Percentiles rank a stretch among this genome's conserved stretches.
phyloP scores from a whole-genome alignment of 805 yeast genomes.

The Pichia eremophila region DNA sequence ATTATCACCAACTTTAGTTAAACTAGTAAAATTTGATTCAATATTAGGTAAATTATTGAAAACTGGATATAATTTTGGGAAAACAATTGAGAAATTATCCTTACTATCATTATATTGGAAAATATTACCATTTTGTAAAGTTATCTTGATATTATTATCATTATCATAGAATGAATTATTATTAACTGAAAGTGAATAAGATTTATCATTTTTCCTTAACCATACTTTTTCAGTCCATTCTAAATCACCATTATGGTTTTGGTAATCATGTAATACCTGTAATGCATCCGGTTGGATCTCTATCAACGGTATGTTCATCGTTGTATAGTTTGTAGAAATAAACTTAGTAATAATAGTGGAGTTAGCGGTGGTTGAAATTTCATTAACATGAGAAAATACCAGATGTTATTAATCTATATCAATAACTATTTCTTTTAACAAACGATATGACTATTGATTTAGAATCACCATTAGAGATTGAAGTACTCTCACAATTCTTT shows the following conservation, averaged over 20 bases:
- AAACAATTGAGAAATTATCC: no score
- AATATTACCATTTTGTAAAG: background rate
- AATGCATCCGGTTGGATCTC: constrained; percentile 4
- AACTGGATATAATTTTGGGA: background rate
- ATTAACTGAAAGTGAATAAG: background rate
- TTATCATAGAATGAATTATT: background rate
- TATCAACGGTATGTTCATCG: background rate
- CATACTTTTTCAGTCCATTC: constrained; percentile 1
- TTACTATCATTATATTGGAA: background rate
- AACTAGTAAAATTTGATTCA: background rate
- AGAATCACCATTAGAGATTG: constrained; percentile 6
- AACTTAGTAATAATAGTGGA: no score
- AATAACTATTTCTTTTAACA: no score
- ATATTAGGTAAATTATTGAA: background rate
- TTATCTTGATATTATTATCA: background rate
- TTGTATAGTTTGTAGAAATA: no score
- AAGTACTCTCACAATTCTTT: constrained; percentile 56
- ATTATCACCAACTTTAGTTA: background rate
- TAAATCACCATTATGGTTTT: background rate
- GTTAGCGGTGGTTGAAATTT: no score
- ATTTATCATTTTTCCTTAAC: background rate
- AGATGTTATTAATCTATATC: no score
- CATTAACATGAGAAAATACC: no score
- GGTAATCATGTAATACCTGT: background rate
- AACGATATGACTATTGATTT: constrained; percentile 1